phyloP scores from a whole-genome alignment of 805 yeast species.

The Ogataea methanolica region DNA sequence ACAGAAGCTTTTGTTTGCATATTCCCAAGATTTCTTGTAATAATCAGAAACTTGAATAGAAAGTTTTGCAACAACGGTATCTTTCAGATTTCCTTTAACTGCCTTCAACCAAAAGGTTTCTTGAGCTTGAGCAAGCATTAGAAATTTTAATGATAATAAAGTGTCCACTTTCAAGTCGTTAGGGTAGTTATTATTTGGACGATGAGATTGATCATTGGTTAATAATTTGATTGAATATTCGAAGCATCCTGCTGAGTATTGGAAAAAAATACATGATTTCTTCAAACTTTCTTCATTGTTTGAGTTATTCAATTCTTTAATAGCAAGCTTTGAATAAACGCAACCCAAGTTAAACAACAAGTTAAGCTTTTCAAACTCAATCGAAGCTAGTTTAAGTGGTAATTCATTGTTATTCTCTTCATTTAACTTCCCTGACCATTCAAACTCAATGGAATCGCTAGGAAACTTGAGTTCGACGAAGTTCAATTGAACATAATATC shows the following conservation, averaged over 20 bases:
- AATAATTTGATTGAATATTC: conserved; percentile 25
- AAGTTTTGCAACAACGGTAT: conserved; percentile 58
- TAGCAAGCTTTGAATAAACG: conserved; percentile 53
- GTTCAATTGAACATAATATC: conserved; percentile 44
- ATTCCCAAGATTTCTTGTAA: conserved; percentile 44
- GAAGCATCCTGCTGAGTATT: conserved; percentile 68
- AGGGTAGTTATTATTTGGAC: conserved; percentile 15
- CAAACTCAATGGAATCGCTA: conserved; percentile 50
- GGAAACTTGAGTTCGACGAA: conserved; percentile 57
- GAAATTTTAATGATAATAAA: conserved; percentile 40
- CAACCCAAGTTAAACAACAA: conserved; percentile 68
- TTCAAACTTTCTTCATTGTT: conserved; percentile 52
- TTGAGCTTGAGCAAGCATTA: conserved; percentile 82
- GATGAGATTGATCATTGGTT: neutral
- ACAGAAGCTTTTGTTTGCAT: conserved; percentile 36
- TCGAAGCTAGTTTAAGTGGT: conserved; percentile 41
- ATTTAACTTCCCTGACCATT: conserved; percentile 63
- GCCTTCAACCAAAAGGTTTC: conserved; percentile 84
- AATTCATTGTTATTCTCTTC: conserved; percentile 49
- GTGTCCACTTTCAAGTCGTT: conserved; percentile 50
- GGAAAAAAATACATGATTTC: conserved; percentile 59
- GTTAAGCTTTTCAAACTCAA: conserved; percentile 58
- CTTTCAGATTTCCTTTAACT: conserved; percentile 42
- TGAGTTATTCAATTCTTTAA: conserved; percentile 30
- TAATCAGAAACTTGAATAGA: conserved; percentile 57